Conservation (phyloP, 345 rosid species). For the Corymbia maculata region DNA sequence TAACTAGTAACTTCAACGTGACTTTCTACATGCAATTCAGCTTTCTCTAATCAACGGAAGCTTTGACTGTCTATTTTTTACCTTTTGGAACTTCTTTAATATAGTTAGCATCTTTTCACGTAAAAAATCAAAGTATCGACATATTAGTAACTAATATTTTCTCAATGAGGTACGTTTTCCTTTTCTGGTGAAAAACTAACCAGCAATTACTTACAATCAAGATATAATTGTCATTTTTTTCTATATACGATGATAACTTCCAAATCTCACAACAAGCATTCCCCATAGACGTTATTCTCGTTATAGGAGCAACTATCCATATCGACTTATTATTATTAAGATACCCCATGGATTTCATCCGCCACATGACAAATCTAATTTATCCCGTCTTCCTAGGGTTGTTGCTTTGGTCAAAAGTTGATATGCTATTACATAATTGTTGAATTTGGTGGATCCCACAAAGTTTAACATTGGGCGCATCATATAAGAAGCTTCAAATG, state of each 20-base stretch:
- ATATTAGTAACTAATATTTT: background rate
- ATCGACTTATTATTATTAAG: no score
- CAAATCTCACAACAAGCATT: no score
- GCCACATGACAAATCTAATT: no score
- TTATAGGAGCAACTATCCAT: no score
- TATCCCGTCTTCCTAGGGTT: background rate
- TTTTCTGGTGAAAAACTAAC: background rate
- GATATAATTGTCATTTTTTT: background rate
- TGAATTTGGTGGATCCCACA: background rate
- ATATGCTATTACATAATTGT: no score
- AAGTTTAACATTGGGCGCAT: background rate
- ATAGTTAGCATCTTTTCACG: background rate
- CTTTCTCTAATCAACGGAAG: background rate
- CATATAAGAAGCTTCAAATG: background rate
- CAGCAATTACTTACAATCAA: background rate
- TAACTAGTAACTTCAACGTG: background rate
- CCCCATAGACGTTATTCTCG: no score
- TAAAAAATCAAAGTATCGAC: background rate
- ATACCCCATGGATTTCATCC: no score
- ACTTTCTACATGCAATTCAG: background rate
- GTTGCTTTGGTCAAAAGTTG: background rate
- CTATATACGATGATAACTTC: no score
- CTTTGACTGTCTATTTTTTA: background rate
- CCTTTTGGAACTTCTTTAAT: no score
- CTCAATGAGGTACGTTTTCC: background rate